A percentile compares a stretch with the other conserved stretches of the same genome.
Evolutionary conservation across 495 filamentous ascomycete species (phyloP).

Genomic region (Acidomyces sp.): DNA sequence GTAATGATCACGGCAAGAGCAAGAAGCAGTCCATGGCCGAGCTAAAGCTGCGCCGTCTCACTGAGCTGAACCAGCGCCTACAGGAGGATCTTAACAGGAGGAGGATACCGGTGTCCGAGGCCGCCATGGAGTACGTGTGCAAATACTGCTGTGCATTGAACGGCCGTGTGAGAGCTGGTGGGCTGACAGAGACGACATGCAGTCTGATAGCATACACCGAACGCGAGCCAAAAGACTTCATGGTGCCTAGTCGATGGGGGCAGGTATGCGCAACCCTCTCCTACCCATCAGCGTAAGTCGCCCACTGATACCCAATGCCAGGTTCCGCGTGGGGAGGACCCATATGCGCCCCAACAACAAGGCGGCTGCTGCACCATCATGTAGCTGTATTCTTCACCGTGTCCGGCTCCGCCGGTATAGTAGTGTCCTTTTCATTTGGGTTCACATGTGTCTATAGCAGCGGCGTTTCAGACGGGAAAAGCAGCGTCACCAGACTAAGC

Average conservation of each 20-base stretch:
- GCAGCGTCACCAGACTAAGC: too few relatives aligned
- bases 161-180: background rate
- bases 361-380: slow-evolving; percentile 88
- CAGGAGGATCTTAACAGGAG: slow-evolving; percentile 90
- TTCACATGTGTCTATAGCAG: slow-evolving; percentile 13
- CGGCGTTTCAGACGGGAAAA: slow-evolving; percentile 10
- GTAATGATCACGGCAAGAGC: slow-evolving; percentile 52
- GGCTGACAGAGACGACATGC: slow-evolving; percentile 3
- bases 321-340: slow-evolving; percentile 86
- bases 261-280: slow-evolving; percentile 42
- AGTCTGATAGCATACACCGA: slow-evolving; percentile 96
- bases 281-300: background rate
- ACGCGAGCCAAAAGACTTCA: slow-evolving; percentile 83
- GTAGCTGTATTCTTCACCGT: slow-evolving; percentile 36
- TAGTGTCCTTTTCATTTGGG: background rate
- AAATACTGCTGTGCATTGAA: slow-evolving; percentile 4
- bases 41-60: slow-evolving; percentile 87
- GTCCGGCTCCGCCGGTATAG: background rate
- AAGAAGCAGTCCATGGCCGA: slow-evolving; percentile 99
- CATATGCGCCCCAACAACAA: slow-evolving; percentile 85
- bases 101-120: slow-evolving; percentile 88
- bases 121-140: slow-evolving; percentile 68
- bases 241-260: slow-evolving; percentile 97
- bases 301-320: slow-evolving; percentile 27
- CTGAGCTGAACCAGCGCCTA: slow-evolving; percentile 86